Percentiles rank a stretch among this genome's conserved stretches.
These are phyloP conservation scores for Hanseniaspora mollemarum DNA, from an alignment of 805 yeast genomes.

Conservation along the genomic window DNA sequence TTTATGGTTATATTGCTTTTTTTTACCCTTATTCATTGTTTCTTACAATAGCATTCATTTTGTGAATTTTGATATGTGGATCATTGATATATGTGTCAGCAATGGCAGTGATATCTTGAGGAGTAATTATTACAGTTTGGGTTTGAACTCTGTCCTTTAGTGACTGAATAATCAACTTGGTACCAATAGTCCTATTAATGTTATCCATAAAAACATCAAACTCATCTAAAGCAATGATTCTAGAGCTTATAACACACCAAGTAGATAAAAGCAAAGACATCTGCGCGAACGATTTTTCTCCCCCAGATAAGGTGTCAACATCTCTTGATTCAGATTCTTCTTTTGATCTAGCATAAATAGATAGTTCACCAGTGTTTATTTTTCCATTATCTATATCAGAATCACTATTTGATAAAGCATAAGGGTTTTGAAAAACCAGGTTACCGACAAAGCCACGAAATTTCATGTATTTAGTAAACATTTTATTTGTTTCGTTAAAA, in stretches of 20 bases:
- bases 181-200: conserved; percentile 70
- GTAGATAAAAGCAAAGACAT: conserved; percentile 76
- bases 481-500: conserved; percentile 13
- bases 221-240: conserved; percentile 84
- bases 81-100: conserved; percentile 40
- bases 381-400: background rate
- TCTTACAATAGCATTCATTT: conserved; percentile 38
- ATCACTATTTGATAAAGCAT: conserved; percentile 1
- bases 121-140: conserved; percentile 88
- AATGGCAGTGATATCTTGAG: conserved; percentile 64
- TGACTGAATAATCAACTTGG: conserved; percentile 59
- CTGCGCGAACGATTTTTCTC: conserved; percentile 91
- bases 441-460: conserved; percentile 14
- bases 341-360: conserved; percentile 12
- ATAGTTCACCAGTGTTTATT: conserved; percentile 1
- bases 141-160: conserved; percentile 44
- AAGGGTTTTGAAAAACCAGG: conserved; percentile 9
- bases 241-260: conserved; percentile 86
- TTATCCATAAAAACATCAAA: conserved; percentile 97
- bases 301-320: conserved; percentile 84
- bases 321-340: conserved; percentile 36
- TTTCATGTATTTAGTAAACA: conserved; percentile 11
- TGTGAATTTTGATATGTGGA: conserved; percentile 52
- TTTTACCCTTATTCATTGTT: conserved; percentile 19
- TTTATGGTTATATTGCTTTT: background rate